Base-by-base conservation (phyloP, 768 basidiomycete species). In the Boletales sp. region DNA sequence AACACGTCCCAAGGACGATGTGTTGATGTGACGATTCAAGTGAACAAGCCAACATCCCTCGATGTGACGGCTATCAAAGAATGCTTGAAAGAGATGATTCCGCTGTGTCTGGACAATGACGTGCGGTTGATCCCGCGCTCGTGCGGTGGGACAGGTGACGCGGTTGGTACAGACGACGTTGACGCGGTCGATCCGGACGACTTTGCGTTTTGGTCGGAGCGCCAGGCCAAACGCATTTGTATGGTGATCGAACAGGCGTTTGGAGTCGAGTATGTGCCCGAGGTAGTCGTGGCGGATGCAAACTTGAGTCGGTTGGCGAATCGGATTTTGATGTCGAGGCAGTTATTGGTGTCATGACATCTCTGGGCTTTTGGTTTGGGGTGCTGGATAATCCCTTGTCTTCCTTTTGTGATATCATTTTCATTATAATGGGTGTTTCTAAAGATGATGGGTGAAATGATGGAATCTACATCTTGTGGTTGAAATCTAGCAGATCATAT, bases 241-340 rank as follows among this genome's bases (percentile, higher is more conserved):
- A 70, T 73, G 17, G 85, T 83, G 24, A 83, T 95, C 50, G 73
- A 88, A 57, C 81, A 90, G 65, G 80, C 86, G 29, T 97, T 97
- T 68, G 82, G 78, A 21, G 87, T 97, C 36, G 94, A 98, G 62
- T 86, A 93, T 64, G 86, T 84, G 9, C 81, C 84, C 19, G 91
- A 95, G 61, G 93, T 99, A 34, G 78, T 99, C 43, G 76, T 98
- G 41, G 95, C 92, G 3, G 93, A 97, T 61, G 94, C 97, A 24
- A 98, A 98, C 68, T 67, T 97, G 62, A 80, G 83, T n/a, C 76
- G 85, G 24, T 72, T 99, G 52, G 84, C 92, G 2, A 86, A 86
- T 59, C 77, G 92, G 61, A 90, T 99, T 58, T 68, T 94, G 54
- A 79, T 85, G 19, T 87, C 89, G 15, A 89, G 81, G 59, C 77